phyloP scores from a whole-genome alignment of 352 stramenopile genomes.

The Globisporangium apiculatum region DNA sequence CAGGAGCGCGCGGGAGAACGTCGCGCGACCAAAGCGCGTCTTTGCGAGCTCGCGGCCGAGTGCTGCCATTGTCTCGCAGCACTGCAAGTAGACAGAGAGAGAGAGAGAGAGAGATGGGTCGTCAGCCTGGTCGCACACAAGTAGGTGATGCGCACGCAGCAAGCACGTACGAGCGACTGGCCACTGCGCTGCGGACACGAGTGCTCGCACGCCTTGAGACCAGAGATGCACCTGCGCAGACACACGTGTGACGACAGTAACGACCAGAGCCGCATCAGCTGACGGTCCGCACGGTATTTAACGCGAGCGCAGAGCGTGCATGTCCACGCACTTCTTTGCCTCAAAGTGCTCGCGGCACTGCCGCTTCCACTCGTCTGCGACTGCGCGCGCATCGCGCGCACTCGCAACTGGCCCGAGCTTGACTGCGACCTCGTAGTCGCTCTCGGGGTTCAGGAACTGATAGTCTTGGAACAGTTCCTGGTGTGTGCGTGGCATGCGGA shows the following conservation, averaged over 20 bases:
- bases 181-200: constrained; percentile 63
- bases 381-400: constrained; percentile 28
- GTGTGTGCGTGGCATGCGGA: not conserved
- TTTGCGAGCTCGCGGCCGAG: constrained; percentile 61
- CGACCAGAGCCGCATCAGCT: no score
- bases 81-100: constrained; percentile 21
- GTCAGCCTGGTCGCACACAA: not conserved
- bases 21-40: constrained; percentile 42
- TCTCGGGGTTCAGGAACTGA: constrained; percentile 74
- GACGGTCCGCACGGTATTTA: not conserved
- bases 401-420: constrained; percentile 57
- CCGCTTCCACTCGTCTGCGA: constrained; percentile 62
- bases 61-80: constrained; percentile 49
- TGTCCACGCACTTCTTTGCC: constrained; percentile 26
- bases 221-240: constrained; percentile 40
- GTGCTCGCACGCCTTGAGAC: constrained; percentile 32
- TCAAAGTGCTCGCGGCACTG: constrained; percentile 45
- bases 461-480: constrained; percentile 83
- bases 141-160: not conserved
- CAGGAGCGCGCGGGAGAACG: constrained; percentile 58
- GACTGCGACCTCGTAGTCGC: constrained; percentile 64
- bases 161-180: constrained; percentile 51
- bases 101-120: not conserved
- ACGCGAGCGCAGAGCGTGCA: not conserved
- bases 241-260: not conserved